Conservation (phyloP, 2,329 filamentous ascomycete species). For the Helicocarpus griseus region DNA sequence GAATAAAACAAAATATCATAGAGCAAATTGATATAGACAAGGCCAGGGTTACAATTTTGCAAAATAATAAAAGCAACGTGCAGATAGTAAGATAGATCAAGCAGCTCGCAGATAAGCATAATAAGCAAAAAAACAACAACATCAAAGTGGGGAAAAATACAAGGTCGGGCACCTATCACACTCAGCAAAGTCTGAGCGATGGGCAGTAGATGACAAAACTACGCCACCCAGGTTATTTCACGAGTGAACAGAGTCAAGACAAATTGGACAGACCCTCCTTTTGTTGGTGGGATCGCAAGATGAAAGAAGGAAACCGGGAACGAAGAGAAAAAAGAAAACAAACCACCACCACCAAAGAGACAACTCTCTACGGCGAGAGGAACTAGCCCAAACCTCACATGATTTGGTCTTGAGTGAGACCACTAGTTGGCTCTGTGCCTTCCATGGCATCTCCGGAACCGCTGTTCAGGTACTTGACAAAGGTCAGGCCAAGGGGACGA, state of each 20-base stretch:
- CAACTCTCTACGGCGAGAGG: background rate
- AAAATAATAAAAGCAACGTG: background rate
- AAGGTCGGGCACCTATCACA: no score
- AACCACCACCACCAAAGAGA: no score
- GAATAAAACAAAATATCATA: background rate
- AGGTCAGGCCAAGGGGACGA: constrained; percentile 83
- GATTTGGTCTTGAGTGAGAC: constrained; percentile 94
- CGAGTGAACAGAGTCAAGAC: background rate
- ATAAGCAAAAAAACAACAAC: background rate
- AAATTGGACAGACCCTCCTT: background rate
- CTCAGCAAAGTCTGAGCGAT: background rate
- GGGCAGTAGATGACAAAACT: background rate
- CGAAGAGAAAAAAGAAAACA: no score
- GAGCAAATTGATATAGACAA: background rate
- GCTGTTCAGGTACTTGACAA: constrained; percentile 80
- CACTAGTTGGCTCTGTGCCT: constrained; percentile 55
- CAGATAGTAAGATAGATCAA: background rate
- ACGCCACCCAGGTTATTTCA: background rate
- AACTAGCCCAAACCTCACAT: constrained; percentile 52
- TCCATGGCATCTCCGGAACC: constrained; percentile 67
- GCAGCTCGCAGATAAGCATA: background rate
- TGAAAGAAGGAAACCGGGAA: background rate
- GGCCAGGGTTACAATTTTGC: background rate
- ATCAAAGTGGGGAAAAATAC: no score
- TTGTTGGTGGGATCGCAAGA: background rate